A percentile compares a stretch with the other conserved stretches of the same genome.
Conservation (phyloP, 371 early-diverging fungal species). For the Mortierella sp. region DNA sequence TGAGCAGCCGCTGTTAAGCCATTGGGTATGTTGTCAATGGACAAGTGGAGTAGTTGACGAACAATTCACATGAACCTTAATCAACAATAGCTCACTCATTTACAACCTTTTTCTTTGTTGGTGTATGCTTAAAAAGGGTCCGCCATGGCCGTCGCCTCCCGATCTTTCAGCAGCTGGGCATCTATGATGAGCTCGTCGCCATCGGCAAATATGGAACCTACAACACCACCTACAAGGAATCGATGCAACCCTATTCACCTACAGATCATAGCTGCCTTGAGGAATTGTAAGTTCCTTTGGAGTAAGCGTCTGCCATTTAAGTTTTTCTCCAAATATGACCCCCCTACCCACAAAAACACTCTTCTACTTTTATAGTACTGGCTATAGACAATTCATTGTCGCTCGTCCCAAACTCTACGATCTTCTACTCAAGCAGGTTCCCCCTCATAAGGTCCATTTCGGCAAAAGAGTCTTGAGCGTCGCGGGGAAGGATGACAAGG, state of each 20-base stretch:
- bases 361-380: background rate
- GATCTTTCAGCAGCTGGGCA: background rate
- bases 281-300: background rate
- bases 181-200: background rate
- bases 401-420: slow-evolving; percentile 15
- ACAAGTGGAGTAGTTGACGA: no score
- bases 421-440: slow-evolving; percentile 7
- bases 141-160: background rate
- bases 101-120: background rate
- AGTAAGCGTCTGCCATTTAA: no score
- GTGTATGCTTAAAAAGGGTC: background rate
- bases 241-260: background rate
- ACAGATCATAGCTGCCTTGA: background rate
- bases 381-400: slow-evolving; percentile 9
- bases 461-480: background rate
- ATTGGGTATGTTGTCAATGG: no score
- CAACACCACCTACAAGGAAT: background rate
- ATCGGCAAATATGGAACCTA: background rate
- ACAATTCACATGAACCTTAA: no score
- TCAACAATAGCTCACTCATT: background rate
- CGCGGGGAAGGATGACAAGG: background rate
- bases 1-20: background rate
- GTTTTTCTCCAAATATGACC: background rate
- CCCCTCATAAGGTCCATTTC: slow-evolving; percentile 11
- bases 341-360: no score